These are phyloP conservation scores for Sclerotinia glacialis DNA, from an alignment of 2,329 filamentous ascomycete species.

Conservation along the genomic window DNA sequence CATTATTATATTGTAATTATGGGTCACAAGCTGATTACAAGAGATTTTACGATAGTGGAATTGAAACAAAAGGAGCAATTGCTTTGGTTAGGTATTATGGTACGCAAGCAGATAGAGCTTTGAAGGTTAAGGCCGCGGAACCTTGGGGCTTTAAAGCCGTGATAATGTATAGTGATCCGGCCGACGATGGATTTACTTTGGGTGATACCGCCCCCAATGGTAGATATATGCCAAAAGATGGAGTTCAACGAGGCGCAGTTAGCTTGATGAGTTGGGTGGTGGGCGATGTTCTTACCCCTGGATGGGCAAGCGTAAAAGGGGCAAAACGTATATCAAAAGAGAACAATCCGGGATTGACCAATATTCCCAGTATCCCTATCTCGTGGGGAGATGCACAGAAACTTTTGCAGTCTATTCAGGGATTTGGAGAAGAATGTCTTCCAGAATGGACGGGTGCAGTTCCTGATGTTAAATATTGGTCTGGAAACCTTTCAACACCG, in stretches of 20 bases:
- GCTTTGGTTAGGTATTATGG: constrained; percentile 80
- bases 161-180: constrained; percentile 88
- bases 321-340: constrained; percentile 65
- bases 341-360: constrained; percentile 68
- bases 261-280: constrained; percentile 78
- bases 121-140: constrained; percentile 90
- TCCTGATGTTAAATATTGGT: constrained; percentile 80
- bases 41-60: constrained; percentile 63
- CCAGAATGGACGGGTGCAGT: constrained; percentile 74
- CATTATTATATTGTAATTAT: constrained; percentile 88
- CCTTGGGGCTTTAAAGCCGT: constrained; percentile 81
- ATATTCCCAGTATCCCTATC: constrained; percentile 86
- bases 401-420: constrained; percentile 72
- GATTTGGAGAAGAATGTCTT: constrained; percentile 67
- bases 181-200: constrained; percentile 74
- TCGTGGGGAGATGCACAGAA: constrained; percentile 85
- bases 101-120: constrained; percentile 64
- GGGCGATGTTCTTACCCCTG: constrained; percentile 89
- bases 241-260: constrained; percentile 79
- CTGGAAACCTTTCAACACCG: constrained; percentile 72
- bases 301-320: constrained; percentile 70
- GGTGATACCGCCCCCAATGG: constrained; percentile 74
- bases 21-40: constrained; percentile 83
- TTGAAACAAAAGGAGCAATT: constrained; percentile 76
- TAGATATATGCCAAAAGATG: constrained; percentile 75